Evolutionary conservation across 2,329 filamentous ascomycete genomes (phyloP).

Genomic region (Sarocladium brachiariae): DNA sequence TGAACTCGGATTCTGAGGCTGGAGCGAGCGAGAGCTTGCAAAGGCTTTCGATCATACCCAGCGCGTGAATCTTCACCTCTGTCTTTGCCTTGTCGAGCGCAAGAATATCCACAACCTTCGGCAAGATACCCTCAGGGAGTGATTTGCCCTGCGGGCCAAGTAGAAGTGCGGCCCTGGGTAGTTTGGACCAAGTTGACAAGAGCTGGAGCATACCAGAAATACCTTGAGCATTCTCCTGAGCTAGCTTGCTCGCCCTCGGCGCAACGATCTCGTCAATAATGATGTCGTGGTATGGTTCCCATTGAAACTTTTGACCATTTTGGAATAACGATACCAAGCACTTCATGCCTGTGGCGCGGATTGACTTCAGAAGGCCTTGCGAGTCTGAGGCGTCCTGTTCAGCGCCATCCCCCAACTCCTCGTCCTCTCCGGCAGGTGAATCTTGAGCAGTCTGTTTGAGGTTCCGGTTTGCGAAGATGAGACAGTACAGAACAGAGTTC

Average conservation of each 20-base stretch:
- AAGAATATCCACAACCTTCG: conserved; percentile 66
- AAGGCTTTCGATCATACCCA: conserved; percentile 67
- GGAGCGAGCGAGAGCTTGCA: conserved; percentile 53
- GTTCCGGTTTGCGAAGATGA: conserved; percentile 61
- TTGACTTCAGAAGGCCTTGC: conserved; percentile 55
- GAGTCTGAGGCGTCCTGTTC: conserved; percentile 33
- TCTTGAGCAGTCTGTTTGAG: conserved; percentile 36
- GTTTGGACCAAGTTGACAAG: conserved; percentile 72
- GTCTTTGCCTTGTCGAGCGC: conserved; percentile 69
- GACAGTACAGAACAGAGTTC: conserved; percentile 74
- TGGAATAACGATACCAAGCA: conserved; percentile 74
- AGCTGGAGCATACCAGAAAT: conserved; percentile 77
- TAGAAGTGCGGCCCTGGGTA: conserved; percentile 60
- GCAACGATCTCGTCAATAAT: conserved; percentile 71
- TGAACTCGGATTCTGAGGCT: conserved; percentile 48
- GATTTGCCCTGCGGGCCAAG: conserved; percentile 39
- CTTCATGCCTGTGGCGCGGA: conserved; percentile 70
- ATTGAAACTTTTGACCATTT: conserved; percentile 62
- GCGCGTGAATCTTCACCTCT: conserved; percentile 75
- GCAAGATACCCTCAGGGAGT: conserved; percentile 56
- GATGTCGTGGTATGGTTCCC: conserved; percentile 61
- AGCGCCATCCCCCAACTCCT: conserved; percentile 33
- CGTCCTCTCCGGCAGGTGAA: conserved; percentile 24
- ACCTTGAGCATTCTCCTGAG: conserved; percentile 81
- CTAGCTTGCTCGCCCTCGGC: conserved; percentile 70